Evolutionary conservation across 495 filamentous ascomycete genomes (phyloP).

Genomic region (Podospora pseudopauciseta): DNA sequence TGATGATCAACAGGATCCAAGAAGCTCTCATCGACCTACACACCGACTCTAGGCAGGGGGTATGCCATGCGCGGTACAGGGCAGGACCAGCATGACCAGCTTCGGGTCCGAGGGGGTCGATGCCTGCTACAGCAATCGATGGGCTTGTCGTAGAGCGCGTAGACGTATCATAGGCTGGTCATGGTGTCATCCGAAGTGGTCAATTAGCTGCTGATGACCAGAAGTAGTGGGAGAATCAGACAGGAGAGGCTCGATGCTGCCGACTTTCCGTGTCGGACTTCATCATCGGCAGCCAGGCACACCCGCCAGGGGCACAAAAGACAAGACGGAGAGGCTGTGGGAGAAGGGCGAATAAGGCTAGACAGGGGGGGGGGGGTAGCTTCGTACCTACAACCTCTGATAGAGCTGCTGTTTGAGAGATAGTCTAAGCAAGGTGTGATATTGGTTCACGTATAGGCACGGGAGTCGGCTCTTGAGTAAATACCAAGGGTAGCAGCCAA

Average conservation of each 20-base stretch:
- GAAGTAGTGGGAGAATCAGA: neutral
- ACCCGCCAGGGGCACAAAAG: neutral
- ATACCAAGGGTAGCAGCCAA: neutral
- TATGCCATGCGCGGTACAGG: neutral
- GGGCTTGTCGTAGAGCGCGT: neutral
- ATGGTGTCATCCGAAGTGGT: conserved; percentile 1
- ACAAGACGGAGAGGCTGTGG: too few relatives aligned
- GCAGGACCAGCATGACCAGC: conserved; percentile 2
- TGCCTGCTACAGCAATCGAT: conserved; percentile 2
- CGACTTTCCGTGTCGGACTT: neutral
- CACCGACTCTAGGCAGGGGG: conserved; percentile 5
- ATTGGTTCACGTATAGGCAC: neutral
- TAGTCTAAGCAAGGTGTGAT: neutral
- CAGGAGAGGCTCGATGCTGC: neutral
- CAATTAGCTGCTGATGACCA: neutral
- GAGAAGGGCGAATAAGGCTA: too few relatives aligned
- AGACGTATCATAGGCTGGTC: conserved; percentile 1
- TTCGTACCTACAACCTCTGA: neutral
- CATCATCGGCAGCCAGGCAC: neutral
- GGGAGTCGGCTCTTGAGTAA: neutral
- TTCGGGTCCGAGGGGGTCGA: conserved; percentile 9
- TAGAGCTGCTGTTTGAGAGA: neutral
- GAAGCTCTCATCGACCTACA: conserved; percentile 2
- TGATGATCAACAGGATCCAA: conserved; percentile 11
- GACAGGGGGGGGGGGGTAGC: neutral